Evolutionary conservation across 2,329 filamentous ascomycete species (phyloP).

Genomic region (Tolypocladium nubicola): DNA sequence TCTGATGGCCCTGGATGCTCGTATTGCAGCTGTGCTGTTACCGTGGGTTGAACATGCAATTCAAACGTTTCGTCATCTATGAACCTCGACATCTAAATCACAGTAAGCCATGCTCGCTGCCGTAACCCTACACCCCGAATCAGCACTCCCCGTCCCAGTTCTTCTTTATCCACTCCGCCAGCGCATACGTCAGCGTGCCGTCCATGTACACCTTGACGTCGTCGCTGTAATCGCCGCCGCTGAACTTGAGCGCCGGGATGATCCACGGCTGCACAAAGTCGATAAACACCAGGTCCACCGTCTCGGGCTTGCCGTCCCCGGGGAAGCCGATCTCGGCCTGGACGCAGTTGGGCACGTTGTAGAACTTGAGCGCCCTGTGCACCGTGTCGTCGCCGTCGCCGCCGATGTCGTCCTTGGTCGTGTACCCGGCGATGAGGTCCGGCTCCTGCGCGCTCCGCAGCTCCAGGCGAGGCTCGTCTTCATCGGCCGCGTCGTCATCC

Average conservation of each 20-base stretch:
- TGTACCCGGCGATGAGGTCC: slow-evolving; percentile 60
- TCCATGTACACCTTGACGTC: slow-evolving; percentile 42
- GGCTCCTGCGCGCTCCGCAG: slow-evolving; percentile 18
- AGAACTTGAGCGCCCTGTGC: slow-evolving; percentile 65
- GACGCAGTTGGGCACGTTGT: slow-evolving; percentile 73
- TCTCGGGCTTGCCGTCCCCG: slow-evolving; percentile 46
- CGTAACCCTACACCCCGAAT: not conserved
- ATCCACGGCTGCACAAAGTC: slow-evolving; percentile 85
- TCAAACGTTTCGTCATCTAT: too few species aligned
- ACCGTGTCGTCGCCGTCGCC: slow-evolving; percentile 83
- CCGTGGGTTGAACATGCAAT: too few species aligned
- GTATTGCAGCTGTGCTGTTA: too few species aligned
- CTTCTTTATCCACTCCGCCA: slow-evolving; percentile 46
- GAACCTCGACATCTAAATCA: too few species aligned
- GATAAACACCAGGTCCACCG: slow-evolving; percentile 80
- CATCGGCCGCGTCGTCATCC: slow-evolving; percentile 6
- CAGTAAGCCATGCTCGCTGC: not conserved
- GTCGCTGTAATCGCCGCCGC: slow-evolving; percentile 37
- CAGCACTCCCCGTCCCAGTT: slow-evolving; percentile 45
- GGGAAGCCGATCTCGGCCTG: slow-evolving; percentile 58
- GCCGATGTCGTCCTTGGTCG: slow-evolving; percentile 76
- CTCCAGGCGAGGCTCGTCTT: slow-evolving; percentile 17
- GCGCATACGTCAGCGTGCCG: slow-evolving; percentile 42
- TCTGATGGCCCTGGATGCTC: too few species aligned
- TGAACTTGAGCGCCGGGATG: slow-evolving; percentile 58